These are phyloP conservation scores for Setaria italica DNA, from an alignment of 202 grass and related monocot species.

Conservation along the genomic window DNA sequence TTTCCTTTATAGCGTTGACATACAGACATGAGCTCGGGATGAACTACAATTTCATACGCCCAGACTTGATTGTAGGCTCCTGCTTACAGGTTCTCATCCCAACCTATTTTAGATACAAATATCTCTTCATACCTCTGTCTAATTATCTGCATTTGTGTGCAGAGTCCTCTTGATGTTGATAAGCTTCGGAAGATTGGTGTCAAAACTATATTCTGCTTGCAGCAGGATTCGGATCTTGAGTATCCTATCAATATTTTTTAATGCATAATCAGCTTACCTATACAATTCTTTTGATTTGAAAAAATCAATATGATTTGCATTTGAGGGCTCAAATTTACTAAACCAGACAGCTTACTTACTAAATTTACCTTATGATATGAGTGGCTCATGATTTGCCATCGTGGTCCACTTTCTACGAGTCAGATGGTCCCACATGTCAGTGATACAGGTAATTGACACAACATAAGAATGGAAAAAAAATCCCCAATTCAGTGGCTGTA, in stretches of 20 bases:
- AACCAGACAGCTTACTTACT: neutral
- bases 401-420: neutral
- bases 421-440: neutral
- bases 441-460: neutral
- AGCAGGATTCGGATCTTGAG: constrained; percentile 95
- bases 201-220: constrained; percentile 97
- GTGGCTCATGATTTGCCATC: neutral
- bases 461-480: neutral
- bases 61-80: constrained; percentile 93
- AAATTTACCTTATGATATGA: neutral
- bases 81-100: constrained; percentile 81
- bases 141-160: constrained; percentile 48
- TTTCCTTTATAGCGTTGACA: constrained; percentile 65
- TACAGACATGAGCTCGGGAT: constrained; percentile 98
- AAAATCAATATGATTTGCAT: neutral
- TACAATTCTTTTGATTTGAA: neutral
- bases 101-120: constrained; percentile 11
- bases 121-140: constrained; percentile 19
- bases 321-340: neutral
- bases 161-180: constrained; percentile 85
- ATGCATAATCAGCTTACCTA: neutral
- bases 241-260: constrained; percentile 52
- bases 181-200: constrained; percentile 90
- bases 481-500: neutral
- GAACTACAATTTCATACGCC: constrained; percentile 97